Conservation (phyloP, 352 stramenopile species). For the Albugo laibachii region DNA sequence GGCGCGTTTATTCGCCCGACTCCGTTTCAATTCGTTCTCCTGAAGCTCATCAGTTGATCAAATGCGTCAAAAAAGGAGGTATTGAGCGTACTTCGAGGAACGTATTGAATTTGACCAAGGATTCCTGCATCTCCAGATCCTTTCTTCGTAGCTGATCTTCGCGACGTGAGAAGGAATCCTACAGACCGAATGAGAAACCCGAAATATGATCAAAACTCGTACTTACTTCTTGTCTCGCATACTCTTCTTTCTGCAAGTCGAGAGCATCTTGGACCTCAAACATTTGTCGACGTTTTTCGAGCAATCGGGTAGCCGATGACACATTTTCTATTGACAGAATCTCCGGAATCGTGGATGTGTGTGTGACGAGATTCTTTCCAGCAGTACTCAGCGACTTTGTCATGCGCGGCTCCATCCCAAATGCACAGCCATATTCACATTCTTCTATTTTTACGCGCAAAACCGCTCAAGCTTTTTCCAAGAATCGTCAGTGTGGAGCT, state of each 20-base stretch:
- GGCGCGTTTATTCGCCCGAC: slow-evolving; percentile 80
- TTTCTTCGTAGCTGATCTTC: slow-evolving; percentile 87
- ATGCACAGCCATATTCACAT: too few relatives aligned
- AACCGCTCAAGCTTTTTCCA: too few relatives aligned
- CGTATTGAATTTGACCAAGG: slow-evolving; percentile 94
- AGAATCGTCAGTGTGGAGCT: too few relatives aligned
- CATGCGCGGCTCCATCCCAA: too few relatives aligned
- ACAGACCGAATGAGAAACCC: not conserved
- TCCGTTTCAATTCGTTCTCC: slow-evolving; percentile 89
- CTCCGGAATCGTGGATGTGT: slow-evolving; percentile 6
- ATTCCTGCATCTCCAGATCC: slow-evolving; percentile 88
- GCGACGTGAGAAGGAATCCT: slow-evolving; percentile 84
- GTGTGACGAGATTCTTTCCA: too few relatives aligned
- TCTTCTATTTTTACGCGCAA: too few relatives aligned
- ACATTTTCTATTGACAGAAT: slow-evolving; percentile 85
- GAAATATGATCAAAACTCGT: not conserved
- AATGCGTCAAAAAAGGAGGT: not conserved
- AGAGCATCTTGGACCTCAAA: slow-evolving; percentile 89
- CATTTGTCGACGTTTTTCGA: slow-evolving; percentile 91
- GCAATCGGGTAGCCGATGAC: slow-evolving; percentile 77
- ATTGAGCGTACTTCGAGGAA: slow-evolving; percentile 24
- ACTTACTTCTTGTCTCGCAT: slow-evolving; percentile 43
- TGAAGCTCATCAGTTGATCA: slow-evolving; percentile 12
- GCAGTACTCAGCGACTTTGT: too few relatives aligned
- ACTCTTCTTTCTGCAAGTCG: slow-evolving; percentile 88